Evolutionary conservation across 768 basidiomycete genomes (phyloP).

Genomic region (Tricholoma furcatifolium): DNA sequence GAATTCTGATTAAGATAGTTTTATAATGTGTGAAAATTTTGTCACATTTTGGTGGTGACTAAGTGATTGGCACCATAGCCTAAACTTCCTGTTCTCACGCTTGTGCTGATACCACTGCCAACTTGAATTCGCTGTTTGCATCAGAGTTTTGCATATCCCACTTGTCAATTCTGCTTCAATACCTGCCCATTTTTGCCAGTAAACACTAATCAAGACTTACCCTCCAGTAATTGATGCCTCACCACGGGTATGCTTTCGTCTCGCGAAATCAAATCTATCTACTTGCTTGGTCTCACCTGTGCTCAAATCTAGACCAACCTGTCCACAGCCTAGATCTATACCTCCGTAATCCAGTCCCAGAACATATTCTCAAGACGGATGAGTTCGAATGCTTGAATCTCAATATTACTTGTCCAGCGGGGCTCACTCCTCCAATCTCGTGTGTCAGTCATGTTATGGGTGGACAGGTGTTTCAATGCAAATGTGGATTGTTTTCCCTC

Average conservation of each 20-base stretch:
- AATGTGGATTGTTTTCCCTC: background rate
- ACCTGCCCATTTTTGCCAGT: conserved; percentile 76
- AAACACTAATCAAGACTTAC: conserved; percentile 57
- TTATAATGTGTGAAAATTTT: too few species aligned
- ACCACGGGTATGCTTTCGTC: conserved; percentile 53
- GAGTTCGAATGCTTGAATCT: conserved; percentile 82
- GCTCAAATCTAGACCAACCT: conserved; percentile 56
- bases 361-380: conserved; percentile 57
- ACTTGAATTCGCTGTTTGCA: too few species aligned
- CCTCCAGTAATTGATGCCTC: conserved; percentile 60
- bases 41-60: too few species aligned
- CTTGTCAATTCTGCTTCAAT: too few species aligned
- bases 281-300: background rate
- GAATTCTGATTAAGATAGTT: too few species aligned
- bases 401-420: conserved; percentile 75
- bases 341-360: conserved; percentile 47
- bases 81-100: too few species aligned
- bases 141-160: too few species aligned
- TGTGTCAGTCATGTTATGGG: conserved; percentile 80
- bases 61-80: too few species aligned
- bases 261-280: background rate
- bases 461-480: conserved; percentile 65
- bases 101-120: too few species aligned
- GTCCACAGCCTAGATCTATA: conserved; percentile 55
- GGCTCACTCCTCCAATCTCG: conserved; percentile 48